phyloP scores from a whole-genome alignment of 805 yeast genomes.

The Limtongozyma cylindracea region DNA sequence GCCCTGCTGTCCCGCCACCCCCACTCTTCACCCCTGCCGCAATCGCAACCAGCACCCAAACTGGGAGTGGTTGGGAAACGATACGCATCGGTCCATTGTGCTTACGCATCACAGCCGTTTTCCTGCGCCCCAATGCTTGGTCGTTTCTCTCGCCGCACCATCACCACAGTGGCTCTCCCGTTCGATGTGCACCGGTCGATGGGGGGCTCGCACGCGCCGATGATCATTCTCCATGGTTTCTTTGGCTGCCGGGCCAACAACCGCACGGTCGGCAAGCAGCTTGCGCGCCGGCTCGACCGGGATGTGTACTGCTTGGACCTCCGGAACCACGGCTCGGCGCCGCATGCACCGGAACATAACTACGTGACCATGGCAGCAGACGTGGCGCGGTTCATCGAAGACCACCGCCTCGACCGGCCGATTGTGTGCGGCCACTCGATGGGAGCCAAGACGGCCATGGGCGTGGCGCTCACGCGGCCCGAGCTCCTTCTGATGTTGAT shows the following conservation, averaged over 20 bases:
- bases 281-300: slow-evolving; percentile 19
- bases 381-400: slow-evolving; percentile 47
- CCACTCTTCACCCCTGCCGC: too few relatives aligned
- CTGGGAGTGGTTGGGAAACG: too few relatives aligned
- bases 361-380: slow-evolving; percentile 71
- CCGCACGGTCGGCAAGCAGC: slow-evolving; percentile 44
- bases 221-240: slow-evolving; percentile 67
- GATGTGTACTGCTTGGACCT: slow-evolving; percentile 53
- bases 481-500: slow-evolving; percentile 33
- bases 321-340: slow-evolving; percentile 86
- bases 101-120: too few relatives aligned
- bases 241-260: slow-evolving; percentile 74
- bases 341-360: slow-evolving; percentile 45
- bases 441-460: slow-evolving; percentile 95
- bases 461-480: slow-evolving; percentile 45
- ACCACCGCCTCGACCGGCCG: slow-evolving; percentile 12
- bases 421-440: slow-evolving; percentile 62
- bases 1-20: too few relatives aligned
- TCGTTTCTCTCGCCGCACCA: too few relatives aligned
- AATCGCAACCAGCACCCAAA: too few relatives aligned
- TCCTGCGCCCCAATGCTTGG: too few relatives aligned
- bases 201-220: slow-evolving; percentile 16
- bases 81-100: too few relatives aligned
- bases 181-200: too few relatives aligned
- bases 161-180: too few relatives aligned